Conservation (phyloP, 2,329 filamentous ascomycete genomes). For the Trichophyton rubrum region DNA sequence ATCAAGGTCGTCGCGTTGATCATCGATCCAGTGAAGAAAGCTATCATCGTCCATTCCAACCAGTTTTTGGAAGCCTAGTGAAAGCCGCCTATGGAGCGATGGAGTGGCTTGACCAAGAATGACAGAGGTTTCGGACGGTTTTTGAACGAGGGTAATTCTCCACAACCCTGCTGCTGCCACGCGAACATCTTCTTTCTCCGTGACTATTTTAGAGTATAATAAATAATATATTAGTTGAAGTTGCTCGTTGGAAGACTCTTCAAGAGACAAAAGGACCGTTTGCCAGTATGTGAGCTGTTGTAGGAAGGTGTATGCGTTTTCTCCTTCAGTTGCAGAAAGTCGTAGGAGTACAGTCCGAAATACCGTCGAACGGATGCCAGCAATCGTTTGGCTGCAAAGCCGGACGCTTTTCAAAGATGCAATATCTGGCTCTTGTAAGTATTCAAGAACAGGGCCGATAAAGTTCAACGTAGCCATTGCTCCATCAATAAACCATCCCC, state of each 20-base stretch:
- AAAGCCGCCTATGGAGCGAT: constrained; percentile 58
- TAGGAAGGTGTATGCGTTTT: constrained; percentile 58
- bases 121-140: constrained; percentile 64
- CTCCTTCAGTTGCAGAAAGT: constrained; percentile 69
- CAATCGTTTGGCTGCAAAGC: constrained; percentile 75
- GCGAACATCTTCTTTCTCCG: constrained; percentile 53
- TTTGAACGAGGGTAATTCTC: constrained; percentile 88
- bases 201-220: constrained; percentile 77
- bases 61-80: constrained; percentile 66
- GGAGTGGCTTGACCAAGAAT: constrained; percentile 62
- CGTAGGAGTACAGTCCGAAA: constrained; percentile 66
- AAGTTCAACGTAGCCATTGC: constrained; percentile 76
- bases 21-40: constrained; percentile 79
- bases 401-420: constrained; percentile 71
- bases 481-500: constrained; percentile 91
- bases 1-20: constrained; percentile 66
- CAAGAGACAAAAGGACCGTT: constrained; percentile 67
- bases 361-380: constrained; percentile 62
- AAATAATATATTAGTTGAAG: constrained; percentile 83
- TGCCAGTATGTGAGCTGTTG: constrained; percentile 92
- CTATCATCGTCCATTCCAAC: constrained; percentile 80
- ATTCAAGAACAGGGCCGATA: constrained; percentile 70
- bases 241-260: constrained; percentile 67
- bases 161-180: constrained; percentile 70
- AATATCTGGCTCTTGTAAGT: constrained; percentile 74